Conservation (phyloP, 371 early-diverging fungal genomes). For the Capillidium heterosporum region DNA sequence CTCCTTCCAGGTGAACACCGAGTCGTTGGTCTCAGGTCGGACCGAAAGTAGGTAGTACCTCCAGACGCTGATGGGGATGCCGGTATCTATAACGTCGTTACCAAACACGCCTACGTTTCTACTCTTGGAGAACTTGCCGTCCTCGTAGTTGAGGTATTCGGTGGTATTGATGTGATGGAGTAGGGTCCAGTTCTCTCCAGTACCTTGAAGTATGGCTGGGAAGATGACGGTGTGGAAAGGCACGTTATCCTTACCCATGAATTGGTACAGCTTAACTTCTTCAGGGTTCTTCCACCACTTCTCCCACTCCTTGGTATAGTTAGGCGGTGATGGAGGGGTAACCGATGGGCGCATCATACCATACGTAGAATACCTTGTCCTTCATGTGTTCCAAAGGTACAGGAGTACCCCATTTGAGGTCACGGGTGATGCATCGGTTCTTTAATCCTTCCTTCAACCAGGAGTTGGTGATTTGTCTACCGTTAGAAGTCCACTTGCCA, state of each 20-base stretch:
- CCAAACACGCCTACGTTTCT: slow-evolving; percentile 98
- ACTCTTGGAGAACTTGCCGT: slow-evolving; percentile 96
- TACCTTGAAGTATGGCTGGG: slow-evolving; percentile 83
- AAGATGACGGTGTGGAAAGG: slow-evolving; percentile 99
- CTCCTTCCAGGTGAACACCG: slow-evolving; percentile 90
- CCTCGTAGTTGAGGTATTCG: slow-evolving; percentile 98
- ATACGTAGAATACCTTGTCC: slow-evolving; percentile 98
- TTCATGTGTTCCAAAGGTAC: slow-evolving; percentile 85
- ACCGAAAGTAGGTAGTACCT: slow-evolving; percentile 93
- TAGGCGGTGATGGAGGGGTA: slow-evolving; percentile 94
- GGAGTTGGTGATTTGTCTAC: slow-evolving; percentile 74
- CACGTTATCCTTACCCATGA: slow-evolving; percentile 99
- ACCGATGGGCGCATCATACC: slow-evolving; percentile 99
- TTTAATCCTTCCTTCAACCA: slow-evolving; percentile 96
- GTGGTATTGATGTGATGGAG: slow-evolving; percentile 90
- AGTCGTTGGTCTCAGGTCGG: slow-evolving; percentile 96
- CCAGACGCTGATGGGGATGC: slow-evolving; percentile 91
- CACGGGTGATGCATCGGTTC: slow-evolving; percentile 97
- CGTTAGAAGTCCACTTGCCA: slow-evolving; percentile 84
- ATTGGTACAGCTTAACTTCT: slow-evolving; percentile 90
- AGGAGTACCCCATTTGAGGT: slow-evolving; percentile 99
- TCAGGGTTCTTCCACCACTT: slow-evolving; percentile 97
- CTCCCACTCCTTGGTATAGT: slow-evolving; percentile 83
- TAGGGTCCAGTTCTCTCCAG: slow-evolving; percentile 77
- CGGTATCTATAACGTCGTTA: slow-evolving; percentile 82